Evolutionary conservation across 164 flowering plant genomes (phyloP).

Genomic region (Amborella trichopoda): DNA sequence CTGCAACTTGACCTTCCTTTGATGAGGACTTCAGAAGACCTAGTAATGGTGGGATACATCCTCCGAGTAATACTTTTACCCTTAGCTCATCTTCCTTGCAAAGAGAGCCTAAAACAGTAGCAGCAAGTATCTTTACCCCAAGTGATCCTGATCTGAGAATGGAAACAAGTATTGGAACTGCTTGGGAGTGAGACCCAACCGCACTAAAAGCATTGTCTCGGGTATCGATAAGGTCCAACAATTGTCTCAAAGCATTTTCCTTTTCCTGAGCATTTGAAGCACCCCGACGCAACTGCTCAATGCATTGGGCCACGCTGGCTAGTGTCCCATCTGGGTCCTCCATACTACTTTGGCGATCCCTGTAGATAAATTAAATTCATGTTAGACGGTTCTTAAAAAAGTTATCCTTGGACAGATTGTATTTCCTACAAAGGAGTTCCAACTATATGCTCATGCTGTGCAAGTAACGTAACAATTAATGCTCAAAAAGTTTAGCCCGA

Average conservation of each 20-base stretch:
- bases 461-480: neutral
- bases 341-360: slow-evolving; percentile 73
- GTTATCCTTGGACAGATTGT: neutral
- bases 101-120: slow-evolving; percentile 80
- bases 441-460: neutral
- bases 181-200: slow-evolving; percentile 97
- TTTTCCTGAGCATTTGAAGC: slow-evolving; percentile 79
- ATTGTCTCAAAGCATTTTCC: slow-evolving; percentile 62
- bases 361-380: slow-evolving; percentile 17
- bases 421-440: neutral
- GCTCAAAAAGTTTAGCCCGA: neutral
- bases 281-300: slow-evolving; percentile 79
- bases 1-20: slow-evolving; percentile 74
- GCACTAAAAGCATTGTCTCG: slow-evolving; percentile 92
- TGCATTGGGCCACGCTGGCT: slow-evolving; percentile 96
- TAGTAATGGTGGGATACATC: slow-evolving; percentile 96
- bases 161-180: slow-evolving; percentile 93
- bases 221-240: slow-evolving; percentile 71
- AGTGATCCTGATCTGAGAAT: slow-evolving; percentile 85
- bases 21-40: slow-evolving; percentile 83
- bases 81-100: slow-evolving; percentile 91
- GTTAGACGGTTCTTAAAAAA: neutral
- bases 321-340: slow-evolving; percentile 97
- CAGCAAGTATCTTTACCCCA: slow-evolving; percentile 80
- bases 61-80: slow-evolving; percentile 94